phyloP scores from a whole-genome alignment of 306 rosid species.

The Carpinus fangiana region DNA sequence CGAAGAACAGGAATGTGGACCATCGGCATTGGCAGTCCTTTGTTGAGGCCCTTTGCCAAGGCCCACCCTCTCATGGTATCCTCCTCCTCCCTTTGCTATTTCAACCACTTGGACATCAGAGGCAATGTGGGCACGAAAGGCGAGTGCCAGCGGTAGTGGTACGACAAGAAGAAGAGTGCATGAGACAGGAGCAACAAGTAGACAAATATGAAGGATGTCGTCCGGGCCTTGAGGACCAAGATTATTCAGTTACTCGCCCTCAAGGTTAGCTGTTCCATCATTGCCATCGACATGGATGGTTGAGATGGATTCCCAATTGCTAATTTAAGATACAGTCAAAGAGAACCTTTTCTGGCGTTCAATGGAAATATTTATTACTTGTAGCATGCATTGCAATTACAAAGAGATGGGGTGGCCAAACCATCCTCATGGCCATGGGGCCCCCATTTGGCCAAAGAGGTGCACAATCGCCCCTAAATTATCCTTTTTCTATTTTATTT shows the following conservation, averaged over 20 bases:
- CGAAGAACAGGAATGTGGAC: conserved; percentile 65
- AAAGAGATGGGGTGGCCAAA: not conserved
- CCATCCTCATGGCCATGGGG: no score
- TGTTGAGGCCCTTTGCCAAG: conserved; percentile 66
- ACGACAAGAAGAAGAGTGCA: conserved; percentile 52
- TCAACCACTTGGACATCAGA: conserved; percentile 46
- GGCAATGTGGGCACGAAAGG: conserved; percentile 19
- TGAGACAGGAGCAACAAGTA: conserved; percentile 62
- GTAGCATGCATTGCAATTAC: no score
- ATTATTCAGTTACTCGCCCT: conserved; percentile 98
- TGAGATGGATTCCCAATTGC: conserved; percentile 16
- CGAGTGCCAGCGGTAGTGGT: conserved; percentile 36
- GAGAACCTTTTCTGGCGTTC: no score
- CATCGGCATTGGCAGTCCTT: conserved; percentile 51
- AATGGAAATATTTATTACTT: not conserved
- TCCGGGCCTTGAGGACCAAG: conserved; percentile 63
- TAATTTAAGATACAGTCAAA: no score
- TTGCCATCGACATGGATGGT: conserved; percentile 52
- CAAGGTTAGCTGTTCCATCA: conserved; percentile 88
- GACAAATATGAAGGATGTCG: conserved; percentile 56
- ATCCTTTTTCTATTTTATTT: no score
- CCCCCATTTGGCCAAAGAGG: no score
- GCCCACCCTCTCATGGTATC: conserved; percentile 73
- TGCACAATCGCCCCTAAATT: no score
- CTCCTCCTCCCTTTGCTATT: conserved; percentile 70